Conservation (phyloP, 495 filamentous ascomycete species). For the Penicillium cataractarum region DNA sequence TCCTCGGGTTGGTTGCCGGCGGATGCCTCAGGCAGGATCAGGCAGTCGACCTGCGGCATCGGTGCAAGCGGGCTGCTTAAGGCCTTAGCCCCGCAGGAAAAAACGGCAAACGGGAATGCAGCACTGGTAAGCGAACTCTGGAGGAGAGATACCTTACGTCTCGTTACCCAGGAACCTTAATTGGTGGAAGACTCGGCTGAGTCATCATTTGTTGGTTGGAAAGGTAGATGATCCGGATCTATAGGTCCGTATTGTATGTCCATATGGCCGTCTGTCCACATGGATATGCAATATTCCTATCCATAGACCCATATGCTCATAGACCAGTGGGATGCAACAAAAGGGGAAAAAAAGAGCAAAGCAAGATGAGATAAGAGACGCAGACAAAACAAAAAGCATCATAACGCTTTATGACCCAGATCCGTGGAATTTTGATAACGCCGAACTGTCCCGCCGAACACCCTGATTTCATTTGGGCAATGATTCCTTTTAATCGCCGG, state of each 20-base stretch:
- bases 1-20: constrained; percentile 25
- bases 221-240: neutral
- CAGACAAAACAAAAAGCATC: constrained; percentile 10
- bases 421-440: constrained; percentile 15
- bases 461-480: constrained; percentile 1
- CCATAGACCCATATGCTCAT: neutral
- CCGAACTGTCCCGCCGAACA: constrained; percentile 16
- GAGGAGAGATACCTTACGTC: constrained; percentile 15
- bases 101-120: constrained; percentile 10
- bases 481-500: constrained; percentile 64
- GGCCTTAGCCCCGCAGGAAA: constrained; percentile 24
- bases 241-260: neutral
- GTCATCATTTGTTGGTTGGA: neutral
- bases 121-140: constrained; percentile 11
- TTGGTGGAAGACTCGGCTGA: constrained; percentile 3
- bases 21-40: constrained; percentile 16
- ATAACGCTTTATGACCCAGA: constrained; percentile 10
- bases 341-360: neutral
- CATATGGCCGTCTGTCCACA: neutral
- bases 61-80: constrained; percentile 31
- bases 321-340: neutral
- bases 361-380: constrained; percentile 4
- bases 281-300: neutral
- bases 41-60: constrained; percentile 31
- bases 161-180: constrained; percentile 8